Evolutionary conservation across 1,284 basidiomycete genomes (phyloP).

Genomic region (Melampsora americana): DNA sequence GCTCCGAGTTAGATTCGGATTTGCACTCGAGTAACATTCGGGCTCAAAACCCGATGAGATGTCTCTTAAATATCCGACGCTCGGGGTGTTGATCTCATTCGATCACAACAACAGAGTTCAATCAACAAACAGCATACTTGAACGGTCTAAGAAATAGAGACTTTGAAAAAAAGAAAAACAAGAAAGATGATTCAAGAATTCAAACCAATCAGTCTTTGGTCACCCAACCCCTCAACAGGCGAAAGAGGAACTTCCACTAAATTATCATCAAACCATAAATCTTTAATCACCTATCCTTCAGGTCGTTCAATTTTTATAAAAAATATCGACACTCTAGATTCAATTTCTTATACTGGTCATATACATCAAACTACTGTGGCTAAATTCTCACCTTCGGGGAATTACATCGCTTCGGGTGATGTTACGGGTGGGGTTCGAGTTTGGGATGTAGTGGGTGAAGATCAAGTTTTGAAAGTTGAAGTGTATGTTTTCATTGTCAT

Average conservation of each 20-base stretch:
- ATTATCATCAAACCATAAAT: slow-evolving; percentile 28
- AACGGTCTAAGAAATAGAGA: too few relatives aligned
- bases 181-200: not conserved
- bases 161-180: not conserved
- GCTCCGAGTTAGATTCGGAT: too few relatives aligned
- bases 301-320: slow-evolving; percentile 37
- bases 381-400: slow-evolving; percentile 86
- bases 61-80: too few relatives aligned
- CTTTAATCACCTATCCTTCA: slow-evolving; percentile 21
- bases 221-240: slow-evolving; percentile 38
- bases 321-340: slow-evolving; percentile 52
- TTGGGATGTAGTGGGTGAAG: slow-evolving; percentile 88
- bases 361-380: slow-evolving; percentile 81
- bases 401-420: slow-evolving; percentile 90
- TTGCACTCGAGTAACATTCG: too few relatives aligned
- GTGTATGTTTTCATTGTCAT: slow-evolving; percentile 58
- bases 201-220: slow-evolving; percentile 32
- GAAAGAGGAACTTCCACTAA: slow-evolving; percentile 38
- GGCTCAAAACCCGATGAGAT: too few relatives aligned
- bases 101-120: too few relatives aligned
- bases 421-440: slow-evolving; percentile 72
- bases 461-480: slow-evolving; percentile 79
- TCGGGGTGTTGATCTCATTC: too few relatives aligned
- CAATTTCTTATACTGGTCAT: slow-evolving; percentile 72
- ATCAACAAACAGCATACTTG: too few relatives aligned